A percentile compares a stretch with the other conserved stretches of the same genome.
Evolutionary conservation across 2,329 filamentous ascomycete species (phyloP).

Genomic region (Fusarium devonianum): DNA sequence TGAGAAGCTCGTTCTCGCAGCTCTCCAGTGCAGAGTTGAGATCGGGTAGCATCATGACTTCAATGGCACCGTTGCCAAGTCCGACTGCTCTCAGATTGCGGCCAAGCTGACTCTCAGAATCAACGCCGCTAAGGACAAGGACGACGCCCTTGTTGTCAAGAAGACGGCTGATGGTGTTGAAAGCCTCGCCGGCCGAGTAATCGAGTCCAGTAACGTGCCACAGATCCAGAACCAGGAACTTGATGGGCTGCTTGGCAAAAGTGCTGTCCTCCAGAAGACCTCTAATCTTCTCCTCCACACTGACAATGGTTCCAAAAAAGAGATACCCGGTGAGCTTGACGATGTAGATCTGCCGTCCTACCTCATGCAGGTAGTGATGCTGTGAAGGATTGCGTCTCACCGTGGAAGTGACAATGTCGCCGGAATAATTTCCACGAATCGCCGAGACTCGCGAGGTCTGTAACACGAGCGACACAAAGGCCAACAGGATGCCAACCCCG

Average conservation of each 20-base stretch:
- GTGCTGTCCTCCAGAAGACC: conserved; percentile 81
- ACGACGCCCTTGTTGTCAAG: conserved; percentile 79
- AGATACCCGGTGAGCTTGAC: conserved; percentile 93
- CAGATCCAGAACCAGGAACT: conserved; percentile 89
- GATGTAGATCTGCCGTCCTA: conserved; percentile 86
- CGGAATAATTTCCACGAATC: conserved; percentile 88
- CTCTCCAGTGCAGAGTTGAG: conserved; percentile 93
- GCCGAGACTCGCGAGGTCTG: conserved; percentile 91
- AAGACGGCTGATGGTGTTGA: conserved; percentile 88
- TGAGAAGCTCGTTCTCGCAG: conserved; percentile 93
- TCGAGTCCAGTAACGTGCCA: conserved; percentile 90
- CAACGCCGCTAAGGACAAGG: conserved; percentile 83
- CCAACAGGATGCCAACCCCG: conserved; percentile 86
- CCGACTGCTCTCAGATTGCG: conserved; percentile 84
- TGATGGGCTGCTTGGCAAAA: conserved; percentile 80
- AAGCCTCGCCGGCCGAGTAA: conserved; percentile 95
- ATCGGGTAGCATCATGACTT: conserved; percentile 83
- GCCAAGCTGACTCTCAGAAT: conserved; percentile 77
- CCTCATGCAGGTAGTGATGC: conserved; percentile 82
- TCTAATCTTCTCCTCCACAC: conserved; percentile 88
- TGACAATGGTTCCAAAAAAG: conserved; percentile 98
- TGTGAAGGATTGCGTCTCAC: conserved; percentile 91
- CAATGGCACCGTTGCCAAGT: conserved; percentile 74
- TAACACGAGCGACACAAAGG: conserved; percentile 88
- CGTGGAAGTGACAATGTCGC: conserved; percentile 87